phyloP scores from a whole-genome alignment of 495 filamentous ascomycete genomes.

The Aspergillus nidulans region DNA sequence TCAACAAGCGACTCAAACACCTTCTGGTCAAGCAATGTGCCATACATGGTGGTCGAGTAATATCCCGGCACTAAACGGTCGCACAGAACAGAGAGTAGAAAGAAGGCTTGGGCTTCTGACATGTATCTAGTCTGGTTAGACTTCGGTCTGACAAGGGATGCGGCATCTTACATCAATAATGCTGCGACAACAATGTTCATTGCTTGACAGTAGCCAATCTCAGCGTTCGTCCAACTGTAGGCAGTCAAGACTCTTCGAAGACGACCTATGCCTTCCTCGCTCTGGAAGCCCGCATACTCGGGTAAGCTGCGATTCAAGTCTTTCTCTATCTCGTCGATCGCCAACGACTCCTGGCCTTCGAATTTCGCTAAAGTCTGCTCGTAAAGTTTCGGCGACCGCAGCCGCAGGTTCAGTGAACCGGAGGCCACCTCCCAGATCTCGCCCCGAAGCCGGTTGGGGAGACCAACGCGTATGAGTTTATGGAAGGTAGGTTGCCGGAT shows the following conservation, averaged over 20 bases:
- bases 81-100: conserved; percentile 84
- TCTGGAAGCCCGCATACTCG: conserved; percentile 96
- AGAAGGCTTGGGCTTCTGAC: conserved; percentile 95
- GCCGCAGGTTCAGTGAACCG: conserved; percentile 79
- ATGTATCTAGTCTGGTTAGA: conserved; percentile 64
- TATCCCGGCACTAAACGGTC: conserved; percentile 92
- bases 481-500: conserved; percentile 96
- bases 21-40: conserved; percentile 90
- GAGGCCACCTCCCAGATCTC: conserved; percentile 96
- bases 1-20: conserved; percentile 97
- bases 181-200: conserved; percentile 99
- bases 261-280: conserved; percentile 88
- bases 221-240: conserved; percentile 92
- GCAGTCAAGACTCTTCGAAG: conserved; percentile 87
- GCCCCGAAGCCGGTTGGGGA: conserved; percentile 88
- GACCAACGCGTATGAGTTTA: conserved; percentile 89
- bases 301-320: conserved; percentile 93
- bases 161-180: conserved; percentile 66
- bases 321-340: conserved; percentile 98
- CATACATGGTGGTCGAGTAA: conserved; percentile 98
- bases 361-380: conserved; percentile 78
- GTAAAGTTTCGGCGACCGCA: conserved; percentile 81
- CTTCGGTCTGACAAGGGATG: background rate
- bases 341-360: conserved; percentile 76
- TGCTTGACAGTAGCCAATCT: conserved; percentile 96